Evolutionary conservation across 495 filamentous ascomycete species (phyloP).

Genomic region (Neurospora terricola): DNA sequence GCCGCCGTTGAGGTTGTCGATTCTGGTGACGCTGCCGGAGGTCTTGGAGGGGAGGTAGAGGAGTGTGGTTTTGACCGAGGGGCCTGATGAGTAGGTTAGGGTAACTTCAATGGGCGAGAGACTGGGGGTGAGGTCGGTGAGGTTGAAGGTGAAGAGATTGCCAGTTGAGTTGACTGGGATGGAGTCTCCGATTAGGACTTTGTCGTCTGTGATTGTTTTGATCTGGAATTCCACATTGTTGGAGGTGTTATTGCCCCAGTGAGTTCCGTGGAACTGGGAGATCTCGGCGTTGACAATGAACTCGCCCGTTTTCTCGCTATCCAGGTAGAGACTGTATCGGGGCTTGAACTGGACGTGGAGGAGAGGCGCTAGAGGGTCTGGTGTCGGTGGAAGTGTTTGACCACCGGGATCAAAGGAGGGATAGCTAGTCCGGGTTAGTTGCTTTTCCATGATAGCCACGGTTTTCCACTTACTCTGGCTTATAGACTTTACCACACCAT

Average conservation of each 20-base stretch:
- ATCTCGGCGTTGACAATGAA: conserved; percentile 52
- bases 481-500: conserved; percentile 54
- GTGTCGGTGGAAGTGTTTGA: conserved; percentile 36
- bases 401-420: conserved; percentile 53
- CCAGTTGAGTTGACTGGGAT: conserved; percentile 38
- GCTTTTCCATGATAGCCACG: background rate
- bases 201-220: conserved; percentile 18
- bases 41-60: conserved; percentile 48
- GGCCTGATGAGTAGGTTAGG: conserved; percentile 25
- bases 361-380: conserved; percentile 29
- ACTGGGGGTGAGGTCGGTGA: conserved; percentile 35
- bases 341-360: conserved; percentile 50
- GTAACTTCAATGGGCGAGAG: conserved; percentile 35
- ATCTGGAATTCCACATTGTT: conserved; percentile 29
- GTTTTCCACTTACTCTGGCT: conserved; percentile 26
- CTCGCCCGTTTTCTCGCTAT: conserved; percentile 39
- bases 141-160: conserved; percentile 37
- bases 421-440: conserved; percentile 27
- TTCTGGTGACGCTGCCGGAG: conserved; percentile 48
- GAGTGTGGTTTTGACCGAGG: conserved; percentile 25
- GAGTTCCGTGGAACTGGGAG: conserved; percentile 39
- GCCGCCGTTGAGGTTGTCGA: conserved; percentile 53
- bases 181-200: conserved; percentile 25
- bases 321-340: conserved; percentile 51
- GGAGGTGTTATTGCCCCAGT: conserved; percentile 25